Conservation (phyloP, 192 early-diverging fungal species). For the Coemansia sp. region DNA sequence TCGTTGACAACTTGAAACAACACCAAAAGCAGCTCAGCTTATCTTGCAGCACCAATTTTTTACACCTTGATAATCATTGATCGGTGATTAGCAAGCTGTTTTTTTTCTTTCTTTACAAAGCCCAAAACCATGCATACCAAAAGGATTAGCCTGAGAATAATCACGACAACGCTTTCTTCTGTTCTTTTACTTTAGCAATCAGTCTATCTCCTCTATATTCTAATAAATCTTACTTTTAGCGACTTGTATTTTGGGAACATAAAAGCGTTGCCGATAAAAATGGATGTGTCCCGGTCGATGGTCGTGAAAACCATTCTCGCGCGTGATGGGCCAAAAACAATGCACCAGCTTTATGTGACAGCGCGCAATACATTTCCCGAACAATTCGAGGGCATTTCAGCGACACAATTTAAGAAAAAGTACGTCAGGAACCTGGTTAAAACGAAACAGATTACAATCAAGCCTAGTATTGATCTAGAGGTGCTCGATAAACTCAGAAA, state of each 20-base stretch:
- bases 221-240: neutral
- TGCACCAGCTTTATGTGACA: slow-evolving; percentile 29
- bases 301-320: slow-evolving; percentile 42
- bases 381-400: slow-evolving; percentile 29
- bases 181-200: neutral
- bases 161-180: neutral
- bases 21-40: neutral
- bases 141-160: too few species aligned
- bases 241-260: neutral
- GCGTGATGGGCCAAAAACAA: slow-evolving; percentile 40
- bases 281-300: slow-evolving; percentile 32
- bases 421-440: slow-evolving; percentile 43
- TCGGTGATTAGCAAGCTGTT: neutral
- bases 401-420: slow-evolving; percentile 34
- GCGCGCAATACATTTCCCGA: slow-evolving; percentile 19
- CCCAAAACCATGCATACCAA: too few species aligned
- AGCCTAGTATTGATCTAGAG: slow-evolving; percentile 21
- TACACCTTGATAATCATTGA: neutral
- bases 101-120: too few species aligned
- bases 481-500: slow-evolving; percentile 17
- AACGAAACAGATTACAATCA: slow-evolving; percentile 31
- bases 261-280: neutral
- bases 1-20: neutral
- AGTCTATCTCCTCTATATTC: too few species aligned
- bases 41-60: neutral